These are phyloP conservation scores for Limonium bicolor DNA, from an alignment of 148 eudicot genomes.

Conservation along the genomic window DNA sequence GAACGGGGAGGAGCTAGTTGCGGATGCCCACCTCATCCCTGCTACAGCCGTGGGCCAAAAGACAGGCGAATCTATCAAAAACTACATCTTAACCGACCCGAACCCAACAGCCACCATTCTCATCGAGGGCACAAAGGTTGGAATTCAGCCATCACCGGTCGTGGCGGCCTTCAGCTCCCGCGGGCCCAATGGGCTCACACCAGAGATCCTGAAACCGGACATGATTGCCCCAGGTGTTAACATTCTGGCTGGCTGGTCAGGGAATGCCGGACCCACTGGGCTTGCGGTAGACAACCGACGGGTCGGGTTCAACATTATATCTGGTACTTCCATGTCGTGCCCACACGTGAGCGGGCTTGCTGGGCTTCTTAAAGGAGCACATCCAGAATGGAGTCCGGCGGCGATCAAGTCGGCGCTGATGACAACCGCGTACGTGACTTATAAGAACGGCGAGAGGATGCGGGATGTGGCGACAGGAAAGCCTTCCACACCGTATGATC, in stretches of 20 bases:
- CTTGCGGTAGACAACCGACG: slow-evolving; percentile 22
- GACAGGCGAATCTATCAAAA: slow-evolving; percentile 24
- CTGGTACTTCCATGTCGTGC: slow-evolving; percentile 57
- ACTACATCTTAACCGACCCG: slow-evolving; percentile 17
- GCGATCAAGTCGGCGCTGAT: slow-evolving; percentile 49
- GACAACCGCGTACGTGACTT: slow-evolving; percentile 40
- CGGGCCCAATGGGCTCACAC: slow-evolving; percentile 44
- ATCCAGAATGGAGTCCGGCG: slow-evolving; percentile 52
- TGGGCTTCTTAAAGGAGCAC: slow-evolving; percentile 37
- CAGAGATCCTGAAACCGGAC: slow-evolving; percentile 47
- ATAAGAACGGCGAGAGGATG: slow-evolving; percentile 25
- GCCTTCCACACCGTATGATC: slow-evolving; percentile 40
- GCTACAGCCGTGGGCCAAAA: slow-evolving; percentile 40
- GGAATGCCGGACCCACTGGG: slow-evolving; percentile 33
- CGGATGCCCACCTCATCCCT: slow-evolving; percentile 49
- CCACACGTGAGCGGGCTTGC: slow-evolving; percentile 59
- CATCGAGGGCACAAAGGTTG: slow-evolving; percentile 41
- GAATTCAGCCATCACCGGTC: slow-evolving; percentile 42
- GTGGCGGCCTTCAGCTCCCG: slow-evolving; percentile 63
- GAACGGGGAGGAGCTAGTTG: slow-evolving; percentile 50
- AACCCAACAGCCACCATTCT: slow-evolving; percentile 35
- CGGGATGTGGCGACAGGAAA: slow-evolving; percentile 35
- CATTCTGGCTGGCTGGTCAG: slow-evolving; percentile 56
- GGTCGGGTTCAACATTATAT: slow-evolving; percentile 43
- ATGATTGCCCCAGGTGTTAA: slow-evolving; percentile 57